A percentile compares a stretch with the other conserved stretches of the same genome.
phyloP scores from a whole-genome alignment of 495 filamentous ascomycete genomes.

The Penicillium herquei region DNA sequence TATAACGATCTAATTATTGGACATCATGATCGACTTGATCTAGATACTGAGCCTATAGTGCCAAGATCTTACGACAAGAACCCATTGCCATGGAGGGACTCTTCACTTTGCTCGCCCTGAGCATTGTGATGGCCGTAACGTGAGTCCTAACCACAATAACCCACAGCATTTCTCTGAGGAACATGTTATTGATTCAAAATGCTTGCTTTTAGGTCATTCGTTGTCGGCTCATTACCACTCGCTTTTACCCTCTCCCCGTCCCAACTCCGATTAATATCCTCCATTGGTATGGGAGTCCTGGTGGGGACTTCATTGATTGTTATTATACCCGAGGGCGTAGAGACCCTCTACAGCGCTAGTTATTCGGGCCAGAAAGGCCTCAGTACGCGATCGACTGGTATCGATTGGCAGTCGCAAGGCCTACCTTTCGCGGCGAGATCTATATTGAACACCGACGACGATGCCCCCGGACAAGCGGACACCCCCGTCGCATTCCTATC shows the following conservation, averaged over 20 bases:
- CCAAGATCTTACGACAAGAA: constrained; percentile 26
- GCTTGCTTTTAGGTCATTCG: constrained; percentile 70
- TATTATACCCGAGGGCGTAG: constrained; percentile 95
- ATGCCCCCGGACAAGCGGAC: constrained; percentile 6
- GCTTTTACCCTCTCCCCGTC: constrained; percentile 87
- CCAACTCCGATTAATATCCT: constrained; percentile 84
- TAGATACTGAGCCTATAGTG: constrained; percentile 23
- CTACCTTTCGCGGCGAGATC: constrained; percentile 18
- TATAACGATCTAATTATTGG: not conserved
- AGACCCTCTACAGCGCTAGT: constrained; percentile 75
- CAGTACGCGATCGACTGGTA: constrained; percentile 23
- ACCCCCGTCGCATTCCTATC: constrained; percentile 18
- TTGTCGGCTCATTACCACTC: constrained; percentile 89
- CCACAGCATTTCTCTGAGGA: not conserved
- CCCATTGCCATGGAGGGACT: constrained; percentile 67
- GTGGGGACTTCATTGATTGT: constrained; percentile 95
- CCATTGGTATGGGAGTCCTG: constrained; percentile 89
- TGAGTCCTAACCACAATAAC: constrained; percentile 44
- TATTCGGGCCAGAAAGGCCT: constrained; percentile 30
- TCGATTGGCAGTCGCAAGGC: constrained; percentile 33
- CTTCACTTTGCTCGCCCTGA: constrained; percentile 79
- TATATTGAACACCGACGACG: constrained; percentile 4
- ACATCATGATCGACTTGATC: constrained; percentile 23
- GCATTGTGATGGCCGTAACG: constrained; percentile 93
- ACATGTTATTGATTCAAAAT: not conserved